Conservation (phyloP, 805 yeast genomes). For the Metschnikowia henanensis region DNA sequence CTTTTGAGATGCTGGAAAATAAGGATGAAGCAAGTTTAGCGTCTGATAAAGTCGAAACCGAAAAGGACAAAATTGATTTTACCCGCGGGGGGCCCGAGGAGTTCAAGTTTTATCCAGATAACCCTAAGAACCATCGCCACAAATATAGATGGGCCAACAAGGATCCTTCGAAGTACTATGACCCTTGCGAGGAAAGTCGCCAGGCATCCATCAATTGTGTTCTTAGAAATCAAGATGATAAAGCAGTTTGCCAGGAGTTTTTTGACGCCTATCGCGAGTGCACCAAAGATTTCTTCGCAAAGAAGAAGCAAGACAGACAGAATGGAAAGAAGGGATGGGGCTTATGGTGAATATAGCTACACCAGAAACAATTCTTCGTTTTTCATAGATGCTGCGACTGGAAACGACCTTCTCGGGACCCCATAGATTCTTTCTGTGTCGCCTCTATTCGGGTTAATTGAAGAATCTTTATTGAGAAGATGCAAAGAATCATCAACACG, state of each 20-base stretch:
- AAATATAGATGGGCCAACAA: slow-evolving; percentile 70
- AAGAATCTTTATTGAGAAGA: not conserved
- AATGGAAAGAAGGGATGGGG: slow-evolving; percentile 48
- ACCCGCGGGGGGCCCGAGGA: slow-evolving; percentile 53
- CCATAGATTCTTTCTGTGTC: not conserved
- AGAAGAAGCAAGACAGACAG: slow-evolving; percentile 34
- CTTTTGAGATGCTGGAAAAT: slow-evolving; percentile 2
- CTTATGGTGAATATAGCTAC: slow-evolving; percentile 25
- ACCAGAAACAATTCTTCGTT: not conserved
- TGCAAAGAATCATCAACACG: not conserved
- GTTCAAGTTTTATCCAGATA: slow-evolving; percentile 80
- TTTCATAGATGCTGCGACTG: not conserved
- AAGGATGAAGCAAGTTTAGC: not conserved
- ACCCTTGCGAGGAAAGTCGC: slow-evolving; percentile 90
- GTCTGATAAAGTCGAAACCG: slow-evolving; percentile 30
- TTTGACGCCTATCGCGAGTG: slow-evolving; percentile 95
- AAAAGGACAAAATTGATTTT: slow-evolving; percentile 51
- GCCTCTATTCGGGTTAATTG: not conserved
- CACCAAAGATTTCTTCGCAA: slow-evolving; percentile 37
- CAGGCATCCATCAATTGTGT: slow-evolving; percentile 85
- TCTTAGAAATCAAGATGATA: slow-evolving; percentile 69
- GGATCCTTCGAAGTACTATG: slow-evolving; percentile 81
- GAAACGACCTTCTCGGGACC: not conserved
- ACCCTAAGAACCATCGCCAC: slow-evolving; percentile 72
- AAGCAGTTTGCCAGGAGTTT: slow-evolving; percentile 68